phyloP scores from a whole-genome alignment of 2,329 filamentous ascomycete genomes.

The Amphichorda felina region DNA sequence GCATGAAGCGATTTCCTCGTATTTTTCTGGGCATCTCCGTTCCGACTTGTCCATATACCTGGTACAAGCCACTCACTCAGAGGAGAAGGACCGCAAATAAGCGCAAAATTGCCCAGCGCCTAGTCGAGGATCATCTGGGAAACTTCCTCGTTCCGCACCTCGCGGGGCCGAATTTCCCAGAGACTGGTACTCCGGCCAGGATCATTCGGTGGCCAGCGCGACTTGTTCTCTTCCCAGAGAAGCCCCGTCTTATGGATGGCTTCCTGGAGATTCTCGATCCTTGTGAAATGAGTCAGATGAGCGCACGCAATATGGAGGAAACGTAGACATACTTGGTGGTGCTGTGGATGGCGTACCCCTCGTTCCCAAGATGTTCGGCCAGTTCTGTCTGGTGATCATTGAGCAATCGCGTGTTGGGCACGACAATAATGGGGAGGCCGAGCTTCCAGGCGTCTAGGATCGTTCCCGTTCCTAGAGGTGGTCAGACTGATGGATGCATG shows the following conservation, averaged over 20 bases:
- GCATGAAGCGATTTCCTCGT: background rate
- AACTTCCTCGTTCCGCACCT: conserved; percentile 21
- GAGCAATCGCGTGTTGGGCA: conserved; percentile 72
- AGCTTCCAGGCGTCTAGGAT: conserved; percentile 73
- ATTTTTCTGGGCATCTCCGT: too few species aligned
- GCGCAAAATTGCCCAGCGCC: conserved; percentile 3
- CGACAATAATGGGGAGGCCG: conserved; percentile 69
- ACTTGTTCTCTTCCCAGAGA: conserved; percentile 21
- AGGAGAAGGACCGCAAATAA: background rate
- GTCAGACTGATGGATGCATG: background rate
- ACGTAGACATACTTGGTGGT: conserved; percentile 37
- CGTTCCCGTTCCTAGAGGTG: conserved; percentile 60
- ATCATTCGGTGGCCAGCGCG: conserved; percentile 20
- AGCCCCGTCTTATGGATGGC: conserved; percentile 23
- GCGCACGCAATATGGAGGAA: background rate
- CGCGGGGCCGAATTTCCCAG: conserved; percentile 20
- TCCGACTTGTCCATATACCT: too few species aligned
- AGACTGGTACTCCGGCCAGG: conserved; percentile 12
- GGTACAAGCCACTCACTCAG: too few species aligned
- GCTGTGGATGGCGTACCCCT: conserved; percentile 69
- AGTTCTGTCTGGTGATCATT: conserved; percentile 89
- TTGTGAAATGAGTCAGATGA: conserved; percentile 6
- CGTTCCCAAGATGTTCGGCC: conserved; percentile 59
- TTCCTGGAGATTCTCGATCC: conserved; percentile 18
- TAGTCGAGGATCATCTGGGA: conserved; percentile 26